Evolutionary conservation across 495 filamentous ascomycete species (phyloP).

Genomic region (Clavariopsis aquatica): DNA sequence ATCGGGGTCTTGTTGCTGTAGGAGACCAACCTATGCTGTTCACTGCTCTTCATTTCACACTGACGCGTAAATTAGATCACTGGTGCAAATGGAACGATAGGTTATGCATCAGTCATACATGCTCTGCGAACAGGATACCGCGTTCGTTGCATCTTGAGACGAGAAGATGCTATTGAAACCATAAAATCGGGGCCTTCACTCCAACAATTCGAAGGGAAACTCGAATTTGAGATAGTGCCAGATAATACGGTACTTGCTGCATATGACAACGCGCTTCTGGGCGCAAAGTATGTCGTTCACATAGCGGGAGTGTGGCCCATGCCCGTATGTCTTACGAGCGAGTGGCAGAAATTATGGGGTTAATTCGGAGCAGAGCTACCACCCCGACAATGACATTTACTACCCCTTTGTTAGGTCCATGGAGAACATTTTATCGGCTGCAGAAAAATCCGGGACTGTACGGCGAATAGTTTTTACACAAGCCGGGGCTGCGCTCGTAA

Average conservation of each 20-base stretch:
- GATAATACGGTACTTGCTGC: conserved; percentile 22
- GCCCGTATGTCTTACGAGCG: conserved; percentile 17
- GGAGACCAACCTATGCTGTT: neutral
- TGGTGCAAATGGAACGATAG: conserved; percentile 32
- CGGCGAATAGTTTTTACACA: conserved; percentile 30
- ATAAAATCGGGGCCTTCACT: conserved; percentile 23
- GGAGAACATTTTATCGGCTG: conserved; percentile 30
- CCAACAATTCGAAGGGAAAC: conserved; percentile 7
- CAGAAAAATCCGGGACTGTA: conserved; percentile 24
- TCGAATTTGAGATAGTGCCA: conserved; percentile 26
- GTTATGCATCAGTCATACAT: conserved; percentile 17
- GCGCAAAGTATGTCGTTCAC: conserved; percentile 20
- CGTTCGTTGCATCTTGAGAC: conserved; percentile 26
- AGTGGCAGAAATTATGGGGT: neutral
- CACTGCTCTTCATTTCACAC: neutral
- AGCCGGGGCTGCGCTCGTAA: conserved; percentile 29
- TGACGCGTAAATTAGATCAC: conserved; percentile 17
- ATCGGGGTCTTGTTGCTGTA: conserved; percentile 25
- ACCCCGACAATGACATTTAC: conserved; percentile 28
- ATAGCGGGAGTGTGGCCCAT: conserved; percentile 31
- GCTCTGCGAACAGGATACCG: conserved; percentile 24
- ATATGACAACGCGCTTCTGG: conserved; percentile 19
- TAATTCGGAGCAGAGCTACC: conserved; percentile 14
- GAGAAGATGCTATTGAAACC: conserved; percentile 18
- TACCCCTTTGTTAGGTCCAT: conserved; percentile 31